Evolutionary conservation across 2,329 filamentous ascomycete genomes (phyloP).

Genomic region (Calycina herbarum): DNA sequence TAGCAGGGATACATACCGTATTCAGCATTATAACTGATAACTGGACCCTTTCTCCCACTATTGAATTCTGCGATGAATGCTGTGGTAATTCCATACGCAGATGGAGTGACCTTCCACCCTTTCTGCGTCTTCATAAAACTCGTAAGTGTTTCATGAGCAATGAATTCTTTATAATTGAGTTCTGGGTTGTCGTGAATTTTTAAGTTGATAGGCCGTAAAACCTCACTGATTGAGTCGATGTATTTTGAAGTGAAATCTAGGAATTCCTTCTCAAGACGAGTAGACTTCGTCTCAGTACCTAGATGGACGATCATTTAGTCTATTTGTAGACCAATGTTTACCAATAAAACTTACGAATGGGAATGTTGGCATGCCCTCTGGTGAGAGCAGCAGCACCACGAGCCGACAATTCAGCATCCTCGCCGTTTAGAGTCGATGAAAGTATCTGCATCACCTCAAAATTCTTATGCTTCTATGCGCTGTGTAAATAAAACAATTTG

Average conservation of each 20-base stretch:
- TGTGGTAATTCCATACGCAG: conserved; percentile 53
- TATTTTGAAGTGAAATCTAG: conserved; percentile 41
- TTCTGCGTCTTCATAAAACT: conserved; percentile 45
- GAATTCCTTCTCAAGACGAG: conserved; percentile 5
- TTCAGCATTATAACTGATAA: conserved; percentile 46
- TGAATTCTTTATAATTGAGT: conserved; percentile 50
- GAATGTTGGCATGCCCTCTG: neutral
- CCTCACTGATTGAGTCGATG: conserved; percentile 42
- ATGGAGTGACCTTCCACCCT: conserved; percentile 52
- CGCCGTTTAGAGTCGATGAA: neutral
- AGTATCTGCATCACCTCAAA: neutral
- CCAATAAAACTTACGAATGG: neutral
- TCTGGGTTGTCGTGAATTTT: conserved; percentile 52
- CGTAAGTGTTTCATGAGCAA: conserved; percentile 52
- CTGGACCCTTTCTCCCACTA: conserved; percentile 45
- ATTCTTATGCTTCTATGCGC: neutral
- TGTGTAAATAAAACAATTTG: neutral
- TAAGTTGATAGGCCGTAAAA: conserved; percentile 48
- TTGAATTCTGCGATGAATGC: conserved; percentile 49
- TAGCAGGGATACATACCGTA: conserved; percentile 40
- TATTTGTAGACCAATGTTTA: neutral
- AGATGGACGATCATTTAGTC: neutral
- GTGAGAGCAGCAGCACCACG: neutral
- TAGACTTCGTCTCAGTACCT: neutral
- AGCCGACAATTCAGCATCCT: neutral